These are phyloP conservation scores for Xylaria sp. DNA, from an alignment of 2,329 filamentous ascomycete species.

Conservation along the genomic window DNA sequence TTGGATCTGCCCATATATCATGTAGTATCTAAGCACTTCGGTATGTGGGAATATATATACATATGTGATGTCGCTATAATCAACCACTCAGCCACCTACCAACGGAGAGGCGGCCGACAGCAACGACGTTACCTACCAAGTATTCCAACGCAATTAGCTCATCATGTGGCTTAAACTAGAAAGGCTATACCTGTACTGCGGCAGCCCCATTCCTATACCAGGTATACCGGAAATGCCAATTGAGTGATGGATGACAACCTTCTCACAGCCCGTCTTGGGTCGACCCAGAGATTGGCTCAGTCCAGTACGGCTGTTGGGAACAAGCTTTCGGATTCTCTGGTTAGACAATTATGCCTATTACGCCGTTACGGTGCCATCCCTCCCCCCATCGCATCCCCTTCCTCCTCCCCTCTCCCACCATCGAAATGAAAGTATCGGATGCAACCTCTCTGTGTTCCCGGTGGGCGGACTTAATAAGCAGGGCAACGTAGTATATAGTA, in stretches of 20 bases:
- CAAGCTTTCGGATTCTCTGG: constrained; percentile 37
- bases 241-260: constrained; percentile 24
- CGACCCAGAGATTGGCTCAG: constrained; percentile 16
- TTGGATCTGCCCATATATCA: constrained; percentile 14
- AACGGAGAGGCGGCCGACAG: constrained; percentile 1
- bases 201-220: background rate
- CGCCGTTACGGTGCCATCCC: constrained; percentile 18
- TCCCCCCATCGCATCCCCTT: background rate
- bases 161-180: constrained; percentile 19
- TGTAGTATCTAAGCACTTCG: constrained; percentile 11
- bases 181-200: background rate
- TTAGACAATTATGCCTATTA: constrained; percentile 33
- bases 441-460: constrained; percentile 28
- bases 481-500: background rate
- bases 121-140: background rate
- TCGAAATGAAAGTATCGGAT: constrained; percentile 35
- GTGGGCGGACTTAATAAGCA: constrained; percentile 16
- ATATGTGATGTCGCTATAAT: constrained; percentile 2
- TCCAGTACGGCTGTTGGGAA: constrained; percentile 30
- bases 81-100: background rate
- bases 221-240: background rate
- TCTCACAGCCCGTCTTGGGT: constrained; percentile 18
- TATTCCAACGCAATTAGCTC: background rate
- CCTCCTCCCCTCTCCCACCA: constrained; percentile 3
- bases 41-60: constrained; percentile 1